These are phyloP conservation scores for Colletotrichum cordylinicola DNA, from an alignment of 2,329 filamentous ascomycete species.

Conservation along the genomic window DNA sequence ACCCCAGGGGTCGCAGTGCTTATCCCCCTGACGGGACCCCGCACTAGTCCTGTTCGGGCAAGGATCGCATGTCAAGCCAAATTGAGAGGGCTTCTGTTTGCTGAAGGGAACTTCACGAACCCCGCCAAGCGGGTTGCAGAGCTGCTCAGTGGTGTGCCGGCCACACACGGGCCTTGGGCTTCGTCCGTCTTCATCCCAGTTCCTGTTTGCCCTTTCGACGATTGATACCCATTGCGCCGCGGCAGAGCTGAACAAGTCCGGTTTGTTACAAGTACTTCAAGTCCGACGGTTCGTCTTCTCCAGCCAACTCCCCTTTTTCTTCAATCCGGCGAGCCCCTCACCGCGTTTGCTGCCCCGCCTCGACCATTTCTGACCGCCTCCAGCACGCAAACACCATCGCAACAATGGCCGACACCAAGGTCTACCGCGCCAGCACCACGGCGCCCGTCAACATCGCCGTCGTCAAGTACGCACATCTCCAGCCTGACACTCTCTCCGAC, in stretches of 20 bases:
- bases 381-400: constrained; percentile 6
- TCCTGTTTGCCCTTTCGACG: background rate
- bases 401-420: constrained; percentile 55
- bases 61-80: constrained; percentile 1
- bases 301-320: background rate
- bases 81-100: constrained; percentile 8
- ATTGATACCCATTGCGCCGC: background rate
- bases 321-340: background rate
- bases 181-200: constrained; percentile 2
- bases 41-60: constrained; percentile 10
- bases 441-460: constrained; percentile 98
- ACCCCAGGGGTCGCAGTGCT: background rate
- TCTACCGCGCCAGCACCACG: constrained; percentile 94
- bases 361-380: constrained; percentile 24
- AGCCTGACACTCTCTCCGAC: constrained; percentile 37
- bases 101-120: constrained; percentile 12
- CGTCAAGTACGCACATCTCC: constrained; percentile 73
- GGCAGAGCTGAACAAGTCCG: background rate
- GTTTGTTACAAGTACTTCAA: background rate
- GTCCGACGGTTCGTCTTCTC: background rate
- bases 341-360: background rate
- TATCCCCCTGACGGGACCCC: constrained; percentile 1
- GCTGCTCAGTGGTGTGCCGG: background rate
- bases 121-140: constrained; percentile 2
- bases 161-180: background rate